Evolutionary conservation across 768 basidiomycete species (phyloP).

Genomic region (Phylloporus sp.): DNA sequence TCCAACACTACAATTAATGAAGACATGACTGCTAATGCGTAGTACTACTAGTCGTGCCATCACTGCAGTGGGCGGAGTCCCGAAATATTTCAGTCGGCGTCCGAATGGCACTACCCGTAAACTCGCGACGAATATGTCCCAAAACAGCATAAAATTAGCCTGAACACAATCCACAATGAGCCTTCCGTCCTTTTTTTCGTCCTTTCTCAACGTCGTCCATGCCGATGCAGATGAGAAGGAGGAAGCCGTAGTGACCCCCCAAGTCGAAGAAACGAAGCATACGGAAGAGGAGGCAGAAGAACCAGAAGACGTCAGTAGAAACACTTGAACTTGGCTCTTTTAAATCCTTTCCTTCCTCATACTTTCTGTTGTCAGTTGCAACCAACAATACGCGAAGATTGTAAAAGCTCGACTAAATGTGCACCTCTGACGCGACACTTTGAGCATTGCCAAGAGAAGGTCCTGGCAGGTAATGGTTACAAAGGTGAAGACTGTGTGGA

Average conservation of each 20-base stretch:
- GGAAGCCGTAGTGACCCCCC: slow-evolving; percentile 31
- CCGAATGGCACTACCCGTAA: slow-evolving; percentile 19
- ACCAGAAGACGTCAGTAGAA: slow-evolving; percentile 74
- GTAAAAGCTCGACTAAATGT: slow-evolving; percentile 63
- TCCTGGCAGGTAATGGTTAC: slow-evolving; percentile 76
- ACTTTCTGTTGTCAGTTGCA: slow-evolving; percentile 44
- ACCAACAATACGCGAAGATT: slow-evolving; percentile 73
- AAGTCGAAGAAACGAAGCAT: slow-evolving; percentile 40
- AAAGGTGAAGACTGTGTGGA: slow-evolving; percentile 92
- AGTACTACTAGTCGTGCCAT: too few relatives aligned
- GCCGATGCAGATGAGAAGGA: slow-evolving; percentile 37
- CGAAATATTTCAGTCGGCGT: slow-evolving; percentile 17
- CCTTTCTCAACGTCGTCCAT: slow-evolving; percentile 38
- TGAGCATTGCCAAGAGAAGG: slow-evolving; percentile 87
- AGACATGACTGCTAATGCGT: too few relatives aligned
- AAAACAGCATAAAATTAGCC: slow-evolving; percentile 7
- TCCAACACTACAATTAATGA: too few relatives aligned
- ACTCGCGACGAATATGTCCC: slow-evolving; percentile 18
- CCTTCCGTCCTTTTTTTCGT: slow-evolving; percentile 44
- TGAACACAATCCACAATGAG: slow-evolving; percentile 31
- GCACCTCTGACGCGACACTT: slow-evolving; percentile 74
- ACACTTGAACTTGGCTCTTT: not conserved
- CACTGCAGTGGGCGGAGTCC: not conserved
- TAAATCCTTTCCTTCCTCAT: not conserved
- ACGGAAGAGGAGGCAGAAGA: slow-evolving; percentile 55